Evolutionary conservation across 352 stramenopile species (phyloP).

Genomic region (Globisporangium megalacanthum): DNA sequence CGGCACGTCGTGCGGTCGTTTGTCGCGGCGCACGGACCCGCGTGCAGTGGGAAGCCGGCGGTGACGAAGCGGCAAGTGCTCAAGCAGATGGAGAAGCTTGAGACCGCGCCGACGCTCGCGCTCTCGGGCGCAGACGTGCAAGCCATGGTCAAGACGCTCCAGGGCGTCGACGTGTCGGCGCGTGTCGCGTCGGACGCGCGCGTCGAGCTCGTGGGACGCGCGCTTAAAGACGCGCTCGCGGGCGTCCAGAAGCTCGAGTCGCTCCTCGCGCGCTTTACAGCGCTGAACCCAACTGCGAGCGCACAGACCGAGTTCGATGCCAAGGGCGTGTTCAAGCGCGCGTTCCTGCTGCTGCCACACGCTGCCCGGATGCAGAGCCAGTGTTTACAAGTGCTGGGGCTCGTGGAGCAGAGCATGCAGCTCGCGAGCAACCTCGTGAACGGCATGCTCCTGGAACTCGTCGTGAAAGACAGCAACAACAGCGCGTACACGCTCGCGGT

Average conservation of each 20-base stretch:
- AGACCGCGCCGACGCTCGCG: conserved; percentile 23
- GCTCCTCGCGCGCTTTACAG: conserved; percentile 34
- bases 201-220: conserved; percentile 18
- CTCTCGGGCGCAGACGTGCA: conserved; percentile 29
- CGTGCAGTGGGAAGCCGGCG: conserved; percentile 29
- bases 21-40: conserved; percentile 19
- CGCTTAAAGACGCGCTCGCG: conserved; percentile 24
- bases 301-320: conserved; percentile 26
- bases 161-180: conserved; percentile 29
- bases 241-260: conserved; percentile 47
- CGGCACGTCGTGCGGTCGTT: conserved; percentile 26
- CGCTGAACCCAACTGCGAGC: conserved; percentile 26
- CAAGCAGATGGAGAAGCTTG: conserved; percentile 22
- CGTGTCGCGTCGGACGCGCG: conserved; percentile 39
- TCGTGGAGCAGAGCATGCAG: conserved; percentile 26
- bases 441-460: conserved; percentile 27
- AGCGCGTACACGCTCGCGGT: conserved; percentile 26
- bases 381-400: conserved; percentile 24
- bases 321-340: conserved; percentile 28
- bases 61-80: conserved; percentile 40
- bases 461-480: conserved; percentile 39
- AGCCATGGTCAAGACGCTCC: conserved; percentile 28
- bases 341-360: conserved; percentile 41
- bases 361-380: conserved; percentile 23
- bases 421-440: conserved; percentile 30